Evolutionary conservation across 2,329 filamentous ascomycete genomes (phyloP).

Genomic region (Thelonectria rubi): DNA sequence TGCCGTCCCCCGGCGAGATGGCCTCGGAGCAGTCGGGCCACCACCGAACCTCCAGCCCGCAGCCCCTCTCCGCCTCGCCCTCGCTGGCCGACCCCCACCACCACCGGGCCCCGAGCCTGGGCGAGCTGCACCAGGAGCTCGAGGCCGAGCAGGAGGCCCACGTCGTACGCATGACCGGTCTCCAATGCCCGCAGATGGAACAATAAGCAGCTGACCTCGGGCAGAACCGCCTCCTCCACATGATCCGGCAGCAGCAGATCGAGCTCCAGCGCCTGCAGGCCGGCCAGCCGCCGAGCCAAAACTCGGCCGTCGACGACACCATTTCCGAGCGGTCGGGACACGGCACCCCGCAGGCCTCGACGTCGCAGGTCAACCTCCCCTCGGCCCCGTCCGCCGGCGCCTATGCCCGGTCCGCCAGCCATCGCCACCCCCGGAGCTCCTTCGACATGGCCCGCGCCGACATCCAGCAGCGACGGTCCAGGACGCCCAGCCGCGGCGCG

Average conservation of each 20-base stretch:
- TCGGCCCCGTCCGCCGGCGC: conserved; percentile 51
- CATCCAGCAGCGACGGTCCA: conserved; percentile 63
- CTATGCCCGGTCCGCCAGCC: conserved; percentile 60
- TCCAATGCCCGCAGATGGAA: no score
- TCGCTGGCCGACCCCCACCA: conserved; percentile 66
- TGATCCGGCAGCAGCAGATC: conserved; percentile 80
- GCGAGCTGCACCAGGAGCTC: conserved; percentile 80
- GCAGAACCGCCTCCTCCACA: conserved; percentile 77
- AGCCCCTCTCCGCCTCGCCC: conserved; percentile 59
- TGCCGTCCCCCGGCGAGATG: conserved; percentile 77
- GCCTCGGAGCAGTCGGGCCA: conserved; percentile 53
- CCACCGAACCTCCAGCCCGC: conserved; percentile 52
- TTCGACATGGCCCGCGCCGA: conserved; percentile 67
- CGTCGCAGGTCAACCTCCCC: conserved; percentile 46
- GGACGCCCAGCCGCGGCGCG: conserved; percentile 66
- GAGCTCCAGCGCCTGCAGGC: conserved; percentile 71
- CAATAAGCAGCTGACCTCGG: conserved; percentile 21
- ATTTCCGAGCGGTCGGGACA: conserved; percentile 56
- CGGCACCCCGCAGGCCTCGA: conserved; percentile 47
- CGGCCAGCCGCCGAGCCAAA: conserved; percentile 48
- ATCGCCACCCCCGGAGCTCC: conserved; percentile 63
- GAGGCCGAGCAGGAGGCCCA: conserved; percentile 83
- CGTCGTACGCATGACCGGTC: conserved; percentile 70
- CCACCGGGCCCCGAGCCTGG: conserved; percentile 74
- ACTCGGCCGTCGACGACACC: conserved; percentile 59